phyloP scores from a whole-genome alignment of 2,329 filamentous ascomycete genomes.

The Phialocephala sp. region DNA sequence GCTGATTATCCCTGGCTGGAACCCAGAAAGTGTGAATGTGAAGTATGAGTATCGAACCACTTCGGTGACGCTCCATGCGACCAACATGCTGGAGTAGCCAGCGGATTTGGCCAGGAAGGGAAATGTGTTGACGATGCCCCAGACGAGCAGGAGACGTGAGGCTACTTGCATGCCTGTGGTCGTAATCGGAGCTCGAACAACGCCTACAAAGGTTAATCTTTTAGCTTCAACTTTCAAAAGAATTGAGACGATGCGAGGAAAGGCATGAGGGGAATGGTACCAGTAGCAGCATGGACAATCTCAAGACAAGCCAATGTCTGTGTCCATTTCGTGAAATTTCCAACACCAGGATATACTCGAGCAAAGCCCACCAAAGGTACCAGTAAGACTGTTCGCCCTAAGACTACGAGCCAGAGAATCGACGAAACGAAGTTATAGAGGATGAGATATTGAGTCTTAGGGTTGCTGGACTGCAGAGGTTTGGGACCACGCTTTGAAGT shows the following conservation, averaged over 20 bases:
- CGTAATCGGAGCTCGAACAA: conserved; percentile 83
- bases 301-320: conserved; percentile 87
- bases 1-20: conserved; percentile 68
- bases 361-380: conserved; percentile 60
- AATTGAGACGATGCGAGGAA: neutral
- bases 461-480: conserved; percentile 45
- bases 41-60: conserved; percentile 95
- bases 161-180: conserved; percentile 93
- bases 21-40: conserved; percentile 69
- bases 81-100: conserved; percentile 77
- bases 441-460: conserved; percentile 74
- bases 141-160: conserved; percentile 86
- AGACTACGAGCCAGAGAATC: conserved; percentile 77
- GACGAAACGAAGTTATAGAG: conserved; percentile 84
- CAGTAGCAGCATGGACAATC: conserved; percentile 78
- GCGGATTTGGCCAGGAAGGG: conserved; percentile 65
- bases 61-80: conserved; percentile 90
- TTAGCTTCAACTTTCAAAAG: conserved; percentile 23
- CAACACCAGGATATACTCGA: conserved; percentile 65
- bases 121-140: conserved; percentile 80
- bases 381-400: conserved; percentile 67
- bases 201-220: conserved; percentile 53
- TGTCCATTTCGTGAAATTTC: conserved; percentile 75
- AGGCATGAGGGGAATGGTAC: conserved; percentile 52
- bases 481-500: conserved; percentile 34